These are phyloP conservation scores for Albizia julibrissin DNA, from an alignment of 306 rosid species.

Conservation along the genomic window DNA sequence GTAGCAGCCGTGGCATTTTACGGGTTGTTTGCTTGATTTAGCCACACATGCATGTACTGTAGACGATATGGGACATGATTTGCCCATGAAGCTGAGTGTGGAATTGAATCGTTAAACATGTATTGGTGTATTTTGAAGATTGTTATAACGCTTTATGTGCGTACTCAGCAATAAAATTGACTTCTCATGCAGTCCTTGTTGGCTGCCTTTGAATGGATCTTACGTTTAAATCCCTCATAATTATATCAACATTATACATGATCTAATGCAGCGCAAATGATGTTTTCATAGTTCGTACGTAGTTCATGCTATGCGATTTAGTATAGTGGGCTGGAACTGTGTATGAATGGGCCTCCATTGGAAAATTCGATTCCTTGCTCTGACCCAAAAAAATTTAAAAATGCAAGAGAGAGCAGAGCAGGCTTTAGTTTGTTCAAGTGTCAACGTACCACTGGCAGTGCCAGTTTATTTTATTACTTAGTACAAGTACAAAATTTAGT, in stretches of 20 bases:
- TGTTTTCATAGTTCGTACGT: background rate
- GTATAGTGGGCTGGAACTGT: background rate
- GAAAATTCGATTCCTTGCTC: background rate
- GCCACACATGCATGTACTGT: constrained; percentile 23
- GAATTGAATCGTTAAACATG: background rate
- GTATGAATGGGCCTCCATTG: background rate
- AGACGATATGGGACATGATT: constrained; percentile 22
- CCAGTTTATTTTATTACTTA: background rate
- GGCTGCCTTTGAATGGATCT: background rate
- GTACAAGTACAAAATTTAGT: background rate
- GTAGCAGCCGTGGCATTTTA: constrained; percentile 1
- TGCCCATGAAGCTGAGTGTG: constrained; percentile 15
- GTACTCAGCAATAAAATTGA: constrained; percentile 21
- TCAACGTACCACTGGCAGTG: background rate
- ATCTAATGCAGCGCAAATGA: background rate
- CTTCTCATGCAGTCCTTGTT: constrained; percentile 7
- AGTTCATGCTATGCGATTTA: background rate
- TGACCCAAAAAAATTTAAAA: background rate
- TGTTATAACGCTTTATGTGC: background rate
- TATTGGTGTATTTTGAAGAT: background rate
- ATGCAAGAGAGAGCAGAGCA: background rate
- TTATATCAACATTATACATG: background rate
- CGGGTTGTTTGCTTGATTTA: constrained; percentile 16
- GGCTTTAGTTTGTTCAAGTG: background rate
- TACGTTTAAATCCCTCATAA: background rate